Conservation (phyloP, 1,284 basidiomycete genomes). For the Irpex sp. region DNA sequence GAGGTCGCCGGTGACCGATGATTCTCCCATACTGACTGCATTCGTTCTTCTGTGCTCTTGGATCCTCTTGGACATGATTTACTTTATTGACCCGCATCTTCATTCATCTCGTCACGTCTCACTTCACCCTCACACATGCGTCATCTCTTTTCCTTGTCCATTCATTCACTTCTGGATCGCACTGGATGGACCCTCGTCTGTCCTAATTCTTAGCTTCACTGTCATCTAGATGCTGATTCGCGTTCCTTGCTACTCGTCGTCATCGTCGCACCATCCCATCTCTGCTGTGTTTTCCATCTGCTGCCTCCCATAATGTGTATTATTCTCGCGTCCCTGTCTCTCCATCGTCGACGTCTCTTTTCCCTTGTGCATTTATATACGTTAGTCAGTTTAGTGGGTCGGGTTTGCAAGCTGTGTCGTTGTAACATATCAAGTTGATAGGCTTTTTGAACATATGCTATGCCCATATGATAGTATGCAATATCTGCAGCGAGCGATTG, state of each 20-base stretch:
- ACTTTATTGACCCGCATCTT: too few species aligned
- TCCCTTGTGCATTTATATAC: neutral
- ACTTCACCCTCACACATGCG: neutral
- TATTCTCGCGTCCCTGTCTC: neutral
- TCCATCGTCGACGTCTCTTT: too few species aligned
- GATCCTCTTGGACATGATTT: neutral
- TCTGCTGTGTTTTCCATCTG: neutral
- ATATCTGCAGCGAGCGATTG: neutral
- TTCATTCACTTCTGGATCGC: neutral
- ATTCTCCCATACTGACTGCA: neutral
- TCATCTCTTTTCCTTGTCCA: neutral
- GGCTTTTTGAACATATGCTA: neutral
- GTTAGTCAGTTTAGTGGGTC: neutral
- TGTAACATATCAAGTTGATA: neutral
- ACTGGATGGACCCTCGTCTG: neutral
- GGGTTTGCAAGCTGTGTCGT: neutral
- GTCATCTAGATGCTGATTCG: neutral
- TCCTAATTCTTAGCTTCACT: neutral
- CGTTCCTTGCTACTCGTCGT: conserved; percentile 6
- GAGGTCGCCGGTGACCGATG: neutral
- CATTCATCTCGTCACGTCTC: neutral
- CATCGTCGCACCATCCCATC: neutral
- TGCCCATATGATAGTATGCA: conserved; percentile 12
- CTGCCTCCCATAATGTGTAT: neutral
- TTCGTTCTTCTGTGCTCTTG: neutral